Conservation (phyloP, 148 eudicot genomes). For the Arbutus unedo region DNA sequence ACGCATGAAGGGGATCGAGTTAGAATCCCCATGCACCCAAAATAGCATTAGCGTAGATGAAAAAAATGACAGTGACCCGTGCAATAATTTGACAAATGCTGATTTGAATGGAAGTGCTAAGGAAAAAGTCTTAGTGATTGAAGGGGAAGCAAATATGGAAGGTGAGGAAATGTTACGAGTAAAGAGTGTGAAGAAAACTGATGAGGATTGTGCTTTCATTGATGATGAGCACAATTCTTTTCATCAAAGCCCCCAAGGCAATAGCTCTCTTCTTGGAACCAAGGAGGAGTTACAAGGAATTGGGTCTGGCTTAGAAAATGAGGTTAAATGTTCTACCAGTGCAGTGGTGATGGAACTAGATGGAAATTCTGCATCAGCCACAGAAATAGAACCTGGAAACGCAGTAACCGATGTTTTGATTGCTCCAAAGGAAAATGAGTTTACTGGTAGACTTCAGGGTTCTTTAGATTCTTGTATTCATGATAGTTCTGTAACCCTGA, state of each 20-base stretch:
- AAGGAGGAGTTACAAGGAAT: constrained; percentile 33
- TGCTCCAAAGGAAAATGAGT: constrained; percentile 29
- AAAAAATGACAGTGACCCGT: constrained; percentile 39
- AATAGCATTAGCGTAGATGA: constrained; percentile 43
- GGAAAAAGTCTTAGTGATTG: constrained; percentile 33
- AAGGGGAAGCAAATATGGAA: constrained; percentile 31
- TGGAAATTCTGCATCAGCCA: constrained; percentile 26
- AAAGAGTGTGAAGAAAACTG: constrained; percentile 30
- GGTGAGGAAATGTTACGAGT: constrained; percentile 32
- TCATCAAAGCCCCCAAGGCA: constrained; percentile 26
- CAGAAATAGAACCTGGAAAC: constrained; percentile 26
- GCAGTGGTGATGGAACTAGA: constrained; percentile 30
- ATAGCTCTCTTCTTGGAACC: constrained; percentile 31
- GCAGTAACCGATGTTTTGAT: constrained; percentile 15
- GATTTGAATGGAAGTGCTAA: constrained; percentile 42
- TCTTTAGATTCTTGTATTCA: constrained; percentile 30
- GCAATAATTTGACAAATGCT: constrained; percentile 34
- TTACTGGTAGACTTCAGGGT: constrained; percentile 25
- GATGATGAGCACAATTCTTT: constrained; percentile 27
- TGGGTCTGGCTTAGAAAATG: constrained; percentile 33
- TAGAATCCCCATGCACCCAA: constrained; percentile 57
- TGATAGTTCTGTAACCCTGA: constrained; percentile 18
- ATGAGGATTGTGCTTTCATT: constrained; percentile 26
- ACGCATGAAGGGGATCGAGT: constrained; percentile 53
- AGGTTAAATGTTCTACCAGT: constrained; percentile 25